phyloP scores from a whole-genome alignment of 1,284 basidiomycete genomes.

The Trichosporon coremiiforme region DNA sequence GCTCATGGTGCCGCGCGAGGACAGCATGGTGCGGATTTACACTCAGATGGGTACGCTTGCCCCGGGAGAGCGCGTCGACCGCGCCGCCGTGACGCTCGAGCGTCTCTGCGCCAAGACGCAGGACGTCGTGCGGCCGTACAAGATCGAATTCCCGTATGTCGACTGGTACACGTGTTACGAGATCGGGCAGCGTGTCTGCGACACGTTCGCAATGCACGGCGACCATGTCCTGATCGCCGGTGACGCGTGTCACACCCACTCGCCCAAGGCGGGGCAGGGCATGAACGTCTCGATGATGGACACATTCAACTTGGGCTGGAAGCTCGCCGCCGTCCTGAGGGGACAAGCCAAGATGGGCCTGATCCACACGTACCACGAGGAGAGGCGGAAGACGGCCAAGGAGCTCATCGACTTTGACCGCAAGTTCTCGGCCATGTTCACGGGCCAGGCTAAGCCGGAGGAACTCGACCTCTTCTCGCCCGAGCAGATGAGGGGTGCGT shows the following conservation, averaged over 20 bases:
- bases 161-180: constrained; percentile 53
- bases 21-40: constrained; percentile 41
- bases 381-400: constrained; percentile 48
- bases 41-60: constrained; percentile 34
- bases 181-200: constrained; percentile 58
- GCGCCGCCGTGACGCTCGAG: constrained; percentile 57
- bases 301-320: constrained; percentile 59
- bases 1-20: constrained; percentile 50
- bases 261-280: constrained; percentile 48
- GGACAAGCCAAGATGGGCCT: constrained; percentile 69
- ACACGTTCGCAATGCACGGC: constrained; percentile 33
- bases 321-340: constrained; percentile 58
- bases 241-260: constrained; percentile 49
- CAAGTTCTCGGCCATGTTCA: constrained; percentile 72
- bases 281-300: constrained; percentile 49
- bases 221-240: constrained; percentile 48
- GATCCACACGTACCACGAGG: constrained; percentile 62
- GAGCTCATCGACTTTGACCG: constrained; percentile 80
- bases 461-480: constrained; percentile 50
- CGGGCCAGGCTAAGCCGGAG: constrained; percentile 65
- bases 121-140: constrained; percentile 70
- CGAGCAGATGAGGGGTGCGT: constrained; percentile 40
- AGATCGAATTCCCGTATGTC: constrained; percentile 58
- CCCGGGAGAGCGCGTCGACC: constrained; percentile 36
- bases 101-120: constrained; percentile 66